phyloP scores from a whole-genome alignment of 768 basidiomycete genomes.

The Boletus tylopilopsis region DNA sequence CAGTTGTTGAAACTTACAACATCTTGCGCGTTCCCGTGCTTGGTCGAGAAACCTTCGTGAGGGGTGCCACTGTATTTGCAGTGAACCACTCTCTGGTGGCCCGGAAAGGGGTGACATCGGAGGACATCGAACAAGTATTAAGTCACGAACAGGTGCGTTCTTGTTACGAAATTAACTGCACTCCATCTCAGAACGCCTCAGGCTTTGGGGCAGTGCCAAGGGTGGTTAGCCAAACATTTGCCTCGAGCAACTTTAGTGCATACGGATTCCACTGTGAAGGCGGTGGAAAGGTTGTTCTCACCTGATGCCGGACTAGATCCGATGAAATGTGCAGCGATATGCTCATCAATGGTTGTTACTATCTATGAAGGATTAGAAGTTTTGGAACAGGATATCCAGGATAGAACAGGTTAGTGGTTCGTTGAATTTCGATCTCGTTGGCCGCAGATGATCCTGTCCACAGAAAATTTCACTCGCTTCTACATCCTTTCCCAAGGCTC shows the following conservation, averaged over 20 bases:
- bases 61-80: constrained; percentile 55
- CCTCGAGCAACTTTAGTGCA: constrained; percentile 51
- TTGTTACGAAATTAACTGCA: neutral
- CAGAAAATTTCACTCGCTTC: constrained; percentile 72
- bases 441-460: neutral
- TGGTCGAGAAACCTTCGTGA: constrained; percentile 46
- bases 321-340: constrained; percentile 64
- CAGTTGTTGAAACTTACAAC: constrained; percentile 74
- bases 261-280: constrained; percentile 70
- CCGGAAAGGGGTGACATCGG: constrained; percentile 51
- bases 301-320: constrained; percentile 37
- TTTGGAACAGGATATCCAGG: constrained; percentile 61
- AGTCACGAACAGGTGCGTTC: constrained; percentile 75
- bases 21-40: constrained; percentile 42
- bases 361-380: constrained; percentile 62
- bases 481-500: constrained; percentile 48
- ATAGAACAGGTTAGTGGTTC: constrained; percentile 30
- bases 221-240: constrained; percentile 51
- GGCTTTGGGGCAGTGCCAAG: constrained; percentile 79
- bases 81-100: constrained; percentile 70
- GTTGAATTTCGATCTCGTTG: neutral
- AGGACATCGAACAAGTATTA: constrained; percentile 54
- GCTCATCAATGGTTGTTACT: constrained; percentile 59
- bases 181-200: constrained; percentile 25
- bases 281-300: constrained; percentile 45